Evolutionary conservation across 179 eudicot species (phyloP), one percentile per base, ranked within the genome.

Genomic region (Gypsophila paniculata): DNA sequence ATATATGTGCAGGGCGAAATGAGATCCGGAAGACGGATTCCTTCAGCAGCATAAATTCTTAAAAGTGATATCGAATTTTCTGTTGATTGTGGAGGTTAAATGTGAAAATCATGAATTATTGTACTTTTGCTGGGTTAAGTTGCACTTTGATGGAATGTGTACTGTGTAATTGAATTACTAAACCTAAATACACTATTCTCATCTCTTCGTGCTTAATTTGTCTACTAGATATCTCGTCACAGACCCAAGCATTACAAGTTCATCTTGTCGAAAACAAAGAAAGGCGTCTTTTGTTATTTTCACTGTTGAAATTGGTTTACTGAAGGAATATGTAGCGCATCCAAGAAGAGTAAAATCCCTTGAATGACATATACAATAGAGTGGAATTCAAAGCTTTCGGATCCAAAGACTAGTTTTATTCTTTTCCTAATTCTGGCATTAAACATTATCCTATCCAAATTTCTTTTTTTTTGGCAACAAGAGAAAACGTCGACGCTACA

Each of bases 1-100:
- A n/a, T 52, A 52, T 21, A 21, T 76, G 26, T 68, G 70, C 79
- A 79, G 79, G 38, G 76, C 74, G 12, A 75, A 72, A 15, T 79
- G 74, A 79, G 70, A 6, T n/a, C 0, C 51, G 23, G 26, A 12
- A 38, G 49, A 25, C 0, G 0, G 19, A 42, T 17, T 66, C 17
- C 39, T 25, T 32, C 51, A 39, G 73, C 23, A 58, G 61, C 26
- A 2, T 13, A 14, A 26, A 29, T 49, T 68, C 22, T 49, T 52
- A 68, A 66, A n/a, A 68, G 14, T 14, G 58, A n/a, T 25, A 2
- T 26, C 61, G 9, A 29, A 8, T 29, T 52, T 17, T 42, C 3
- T 68, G 61, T 61, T 68, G 23, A 51, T n/a, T 68, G 72, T 51
- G 3, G 72, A 51, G 46, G 60, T 68, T 29, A 26, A 17, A 3